phyloP scores from a whole-genome alignment of 345 rosid species.

The Pseudoturritis turrita region DNA sequence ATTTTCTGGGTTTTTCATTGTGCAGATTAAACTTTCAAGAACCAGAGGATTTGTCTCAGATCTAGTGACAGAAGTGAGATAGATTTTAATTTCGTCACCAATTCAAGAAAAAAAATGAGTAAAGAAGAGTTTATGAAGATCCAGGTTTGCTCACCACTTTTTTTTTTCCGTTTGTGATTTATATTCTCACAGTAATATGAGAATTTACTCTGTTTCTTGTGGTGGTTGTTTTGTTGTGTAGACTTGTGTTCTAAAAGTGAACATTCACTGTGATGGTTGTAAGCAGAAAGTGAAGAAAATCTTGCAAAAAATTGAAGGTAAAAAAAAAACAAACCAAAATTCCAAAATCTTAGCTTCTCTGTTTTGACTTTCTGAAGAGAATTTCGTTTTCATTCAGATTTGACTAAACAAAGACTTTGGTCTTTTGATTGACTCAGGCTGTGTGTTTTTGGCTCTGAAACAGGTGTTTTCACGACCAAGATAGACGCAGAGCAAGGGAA shows the following conservation, averaged over 20 bases:
- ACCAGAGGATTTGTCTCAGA: slow-evolving; percentile 38
- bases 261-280: slow-evolving; percentile 96
- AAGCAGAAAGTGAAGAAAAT: slow-evolving; percentile 87
- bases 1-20: background rate
- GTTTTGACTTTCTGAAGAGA: background rate
- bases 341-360: background rate
- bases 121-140: slow-evolving; percentile 97
- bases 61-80: slow-evolving; percentile 27
- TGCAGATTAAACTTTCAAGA: slow-evolving; percentile 21
- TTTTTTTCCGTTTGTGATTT: background rate
- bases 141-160: slow-evolving; percentile 49
- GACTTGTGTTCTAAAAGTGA: slow-evolving; percentile 94
- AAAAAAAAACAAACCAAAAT: background rate
- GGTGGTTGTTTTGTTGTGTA: slow-evolving; percentile 47
- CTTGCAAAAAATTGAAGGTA: slow-evolving; percentile 93
- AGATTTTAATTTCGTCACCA: background rate
- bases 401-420: background rate
- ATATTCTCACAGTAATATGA: slow-evolving; percentile 1
- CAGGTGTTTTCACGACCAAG: slow-evolving; percentile 71
- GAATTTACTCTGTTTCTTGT: slow-evolving; percentile 12
- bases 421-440: background rate
- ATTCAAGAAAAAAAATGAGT: slow-evolving; percentile 52
- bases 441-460: background rate
- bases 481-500: slow-evolving; percentile 84
- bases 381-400: background rate